phyloP scores from a whole-genome alignment of 371 early-diverging fungal species.

The Mortierella polycephala region DNA sequence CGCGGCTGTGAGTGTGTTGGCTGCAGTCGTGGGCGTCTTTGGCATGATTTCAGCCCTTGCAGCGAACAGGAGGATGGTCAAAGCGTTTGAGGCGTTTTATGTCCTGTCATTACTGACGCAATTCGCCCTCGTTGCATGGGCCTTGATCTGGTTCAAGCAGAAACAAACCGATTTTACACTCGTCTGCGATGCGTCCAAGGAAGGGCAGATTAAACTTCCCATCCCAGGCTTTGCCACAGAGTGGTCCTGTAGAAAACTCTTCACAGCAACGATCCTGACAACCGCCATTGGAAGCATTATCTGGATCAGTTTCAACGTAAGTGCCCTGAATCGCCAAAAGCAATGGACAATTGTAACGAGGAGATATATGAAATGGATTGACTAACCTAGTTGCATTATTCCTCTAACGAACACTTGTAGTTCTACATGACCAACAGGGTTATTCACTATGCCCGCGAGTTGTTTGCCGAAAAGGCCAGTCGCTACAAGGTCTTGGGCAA shows the following conservation, averaged over 20 bases:
- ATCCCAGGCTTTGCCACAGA: slow-evolving; percentile 29
- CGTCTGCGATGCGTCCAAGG: slow-evolving; percentile 30
- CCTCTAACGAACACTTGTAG: slow-evolving; percentile 1
- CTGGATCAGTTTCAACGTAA: slow-evolving; percentile 47
- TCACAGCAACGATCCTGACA: slow-evolving; percentile 20
- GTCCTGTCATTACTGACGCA: slow-evolving; percentile 47
- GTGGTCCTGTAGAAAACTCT: slow-evolving; percentile 44
- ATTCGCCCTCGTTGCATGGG: slow-evolving; percentile 41
- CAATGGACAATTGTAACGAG: neutral
- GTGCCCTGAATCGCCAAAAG: neutral
- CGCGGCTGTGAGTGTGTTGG: slow-evolving; percentile 46
- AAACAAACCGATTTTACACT: slow-evolving; percentile 27
- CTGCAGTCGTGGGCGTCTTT: slow-evolving; percentile 42
- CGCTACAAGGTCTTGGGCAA: slow-evolving; percentile 48
- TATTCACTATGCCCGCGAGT: slow-evolving; percentile 52
- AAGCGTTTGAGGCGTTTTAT: slow-evolving; percentile 53
- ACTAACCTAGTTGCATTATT: neutral
- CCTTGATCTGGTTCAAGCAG: slow-evolving; percentile 36
- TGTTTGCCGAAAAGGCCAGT: slow-evolving; percentile 31
- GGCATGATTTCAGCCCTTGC: slow-evolving; percentile 41
- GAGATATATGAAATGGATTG: no score
- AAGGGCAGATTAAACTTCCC: slow-evolving; percentile 8
- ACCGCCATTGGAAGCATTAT: slow-evolving; percentile 32
- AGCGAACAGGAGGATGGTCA: slow-evolving; percentile 40
- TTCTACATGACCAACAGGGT: slow-evolving; percentile 53